phyloP scores from a whole-genome alignment of 1,139 yeast species.

The Geotrichum europaeum region DNA sequence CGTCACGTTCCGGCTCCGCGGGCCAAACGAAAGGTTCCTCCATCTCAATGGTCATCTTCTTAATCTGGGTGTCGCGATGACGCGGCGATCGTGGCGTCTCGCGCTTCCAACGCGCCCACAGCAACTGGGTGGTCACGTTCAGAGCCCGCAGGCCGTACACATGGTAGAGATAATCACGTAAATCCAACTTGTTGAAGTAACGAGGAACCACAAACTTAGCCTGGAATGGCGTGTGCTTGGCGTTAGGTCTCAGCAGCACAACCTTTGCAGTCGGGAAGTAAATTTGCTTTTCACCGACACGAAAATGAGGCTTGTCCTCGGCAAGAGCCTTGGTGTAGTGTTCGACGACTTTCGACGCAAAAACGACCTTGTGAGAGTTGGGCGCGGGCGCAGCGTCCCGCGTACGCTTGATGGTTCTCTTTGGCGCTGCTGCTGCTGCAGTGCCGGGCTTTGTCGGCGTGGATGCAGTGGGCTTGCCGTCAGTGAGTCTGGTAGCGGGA shows the following conservation, averaged over 20 bases:
- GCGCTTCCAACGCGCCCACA: conserved; percentile 65
- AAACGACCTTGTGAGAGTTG: conserved; percentile 11
- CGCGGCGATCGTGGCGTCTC: conserved; percentile 60
- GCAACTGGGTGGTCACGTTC: conserved; percentile 77
- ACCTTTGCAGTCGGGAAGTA: conserved; percentile 83
- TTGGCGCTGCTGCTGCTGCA: neutral
- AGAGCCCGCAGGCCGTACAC: conserved; percentile 83
- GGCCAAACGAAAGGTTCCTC: conserved; percentile 95
- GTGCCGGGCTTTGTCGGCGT: neutral
- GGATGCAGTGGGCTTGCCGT: neutral
- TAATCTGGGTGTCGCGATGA: conserved; percentile 71
- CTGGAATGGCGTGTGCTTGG: conserved; percentile 92
- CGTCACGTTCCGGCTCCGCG: conserved; percentile 42
- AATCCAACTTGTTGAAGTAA: conserved; percentile 81
- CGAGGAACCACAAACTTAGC: conserved; percentile 92
- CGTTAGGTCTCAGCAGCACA: conserved; percentile 75
- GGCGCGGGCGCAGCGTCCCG: conserved; percentile 6
- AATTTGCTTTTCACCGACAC: conserved; percentile 62
- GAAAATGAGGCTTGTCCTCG: conserved; percentile 70
- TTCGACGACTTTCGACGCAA: conserved; percentile 21
- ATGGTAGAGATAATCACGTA: conserved; percentile 85
- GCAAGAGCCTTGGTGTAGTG: conserved; percentile 52
- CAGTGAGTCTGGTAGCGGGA: conserved; percentile 10
- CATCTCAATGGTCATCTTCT: conserved; percentile 94
- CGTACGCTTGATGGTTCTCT: neutral